Evolutionary conservation across 2,329 filamentous ascomycete species (phyloP).

Genomic region (Acarospora socialis): DNA sequence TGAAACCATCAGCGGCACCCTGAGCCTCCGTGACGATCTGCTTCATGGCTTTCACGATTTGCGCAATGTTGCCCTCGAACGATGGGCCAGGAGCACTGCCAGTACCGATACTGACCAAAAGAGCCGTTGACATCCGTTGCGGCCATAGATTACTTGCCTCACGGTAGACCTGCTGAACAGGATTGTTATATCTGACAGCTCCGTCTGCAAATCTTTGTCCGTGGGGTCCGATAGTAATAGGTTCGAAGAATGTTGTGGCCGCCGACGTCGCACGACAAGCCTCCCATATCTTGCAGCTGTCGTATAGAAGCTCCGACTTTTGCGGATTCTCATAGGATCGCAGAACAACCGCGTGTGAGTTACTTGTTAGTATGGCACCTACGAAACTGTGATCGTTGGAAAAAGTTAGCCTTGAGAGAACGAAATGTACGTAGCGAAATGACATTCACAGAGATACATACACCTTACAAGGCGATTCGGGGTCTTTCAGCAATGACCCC

Average conservation of each 20-base stretch:
- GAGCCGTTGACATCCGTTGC: too few species aligned
- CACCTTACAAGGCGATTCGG: slow-evolving; percentile 14
- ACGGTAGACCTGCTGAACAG: slow-evolving; percentile 19
- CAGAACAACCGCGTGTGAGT: too few species aligned
- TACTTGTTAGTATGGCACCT: too few species aligned
- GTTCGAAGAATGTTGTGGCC: slow-evolving; percentile 25
- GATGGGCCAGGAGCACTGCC: background rate
- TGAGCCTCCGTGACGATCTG: slow-evolving; percentile 10
- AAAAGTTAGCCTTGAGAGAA: too few species aligned
- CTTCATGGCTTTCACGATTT: slow-evolving; percentile 1
- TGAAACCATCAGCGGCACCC: slow-evolving; percentile 6
- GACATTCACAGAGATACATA: too few species aligned
- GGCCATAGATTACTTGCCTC: too few species aligned
- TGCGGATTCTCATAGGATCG: too few species aligned
- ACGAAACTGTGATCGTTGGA: too few species aligned
- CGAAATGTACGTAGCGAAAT: too few species aligned
- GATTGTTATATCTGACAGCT: slow-evolving; percentile 23
- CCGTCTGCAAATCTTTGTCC: slow-evolving; percentile 22
- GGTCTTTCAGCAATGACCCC: slow-evolving; percentile 18
- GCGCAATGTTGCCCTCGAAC: background rate
- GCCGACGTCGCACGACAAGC: slow-evolving; percentile 38
- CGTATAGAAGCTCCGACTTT: too few species aligned
- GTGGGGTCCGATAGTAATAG: slow-evolving; percentile 9
- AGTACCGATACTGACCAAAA: background rate
- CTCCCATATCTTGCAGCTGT: slow-evolving; percentile 29